A percentile compares a stretch with the other conserved stretches of the same genome.
These are phyloP conservation scores for Penicillium sp. DNA, from an alignment of 2,329 filamentous ascomycete genomes.

Conservation along the genomic window DNA sequence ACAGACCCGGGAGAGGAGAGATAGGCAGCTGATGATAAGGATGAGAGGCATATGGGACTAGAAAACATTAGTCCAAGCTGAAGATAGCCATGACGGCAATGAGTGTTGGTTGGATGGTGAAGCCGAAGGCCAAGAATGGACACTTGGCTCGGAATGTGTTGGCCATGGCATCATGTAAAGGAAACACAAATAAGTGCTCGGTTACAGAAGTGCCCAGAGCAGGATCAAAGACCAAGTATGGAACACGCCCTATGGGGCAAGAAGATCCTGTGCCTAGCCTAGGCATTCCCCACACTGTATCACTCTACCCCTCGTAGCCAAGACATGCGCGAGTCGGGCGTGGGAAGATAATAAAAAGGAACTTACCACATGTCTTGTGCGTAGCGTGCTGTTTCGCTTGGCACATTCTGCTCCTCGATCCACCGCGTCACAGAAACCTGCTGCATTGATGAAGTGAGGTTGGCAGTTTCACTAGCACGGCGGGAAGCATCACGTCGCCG, in stretches of 20 bases:
- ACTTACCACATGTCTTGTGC: conserved; percentile 30
- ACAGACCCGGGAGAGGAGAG: conserved; percentile 21
- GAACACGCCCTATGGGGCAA: conserved; percentile 5
- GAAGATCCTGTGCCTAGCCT: conserved; percentile 10
- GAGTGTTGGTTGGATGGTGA: neutral
- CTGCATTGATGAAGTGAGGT: conserved; percentile 4
- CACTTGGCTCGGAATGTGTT: neutral
- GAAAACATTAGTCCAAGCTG: neutral
- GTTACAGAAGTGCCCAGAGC: neutral
- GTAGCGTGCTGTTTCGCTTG: conserved; percentile 18
- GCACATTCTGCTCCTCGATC: conserved; percentile 26
- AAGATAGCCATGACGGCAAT: neutral
- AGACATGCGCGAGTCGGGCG: conserved; percentile 1
- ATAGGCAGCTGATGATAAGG: conserved; percentile 22
- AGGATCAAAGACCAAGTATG: neutral
- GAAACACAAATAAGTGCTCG: neutral
- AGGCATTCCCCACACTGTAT: conserved; percentile 18
- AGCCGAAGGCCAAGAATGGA: neutral
- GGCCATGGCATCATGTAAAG: neutral
- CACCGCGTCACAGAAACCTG: conserved; percentile 27
- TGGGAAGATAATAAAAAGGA: conserved; percentile 2
- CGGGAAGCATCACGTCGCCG: conserved; percentile 10
- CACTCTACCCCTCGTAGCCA: conserved; percentile 6
- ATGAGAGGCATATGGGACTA: conserved; percentile 31
- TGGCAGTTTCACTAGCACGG: neutral